Conservation (phyloP, 257 asterid genomes). For the Vinca minor region DNA sequence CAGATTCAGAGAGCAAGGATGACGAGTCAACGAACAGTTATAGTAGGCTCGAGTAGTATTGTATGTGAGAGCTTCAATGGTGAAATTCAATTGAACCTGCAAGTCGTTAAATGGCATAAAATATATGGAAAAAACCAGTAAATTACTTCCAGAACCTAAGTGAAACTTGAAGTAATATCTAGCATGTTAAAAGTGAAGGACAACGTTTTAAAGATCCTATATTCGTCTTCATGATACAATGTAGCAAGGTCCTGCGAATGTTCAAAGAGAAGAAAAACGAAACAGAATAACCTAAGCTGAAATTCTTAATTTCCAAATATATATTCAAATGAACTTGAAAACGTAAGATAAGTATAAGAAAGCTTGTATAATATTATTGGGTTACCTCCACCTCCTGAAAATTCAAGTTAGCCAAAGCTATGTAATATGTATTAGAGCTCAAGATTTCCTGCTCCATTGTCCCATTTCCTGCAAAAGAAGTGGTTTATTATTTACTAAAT, state of each 20-base stretch:
- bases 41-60: slow-evolving; percentile 19
- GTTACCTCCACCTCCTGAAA: slow-evolving; percentile 20
- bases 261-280: background rate
- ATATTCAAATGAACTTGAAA: background rate
- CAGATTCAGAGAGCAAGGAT: slow-evolving; percentile 9
- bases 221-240: background rate
- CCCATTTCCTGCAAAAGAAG: slow-evolving; percentile 18
- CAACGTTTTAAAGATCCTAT: background rate
- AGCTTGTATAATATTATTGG: background rate
- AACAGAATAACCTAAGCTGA: background rate
- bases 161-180: background rate
- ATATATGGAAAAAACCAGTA: too few species aligned
- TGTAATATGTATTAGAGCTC: slow-evolving; percentile 11
- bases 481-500: background rate
- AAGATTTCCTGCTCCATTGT: slow-evolving; percentile 17
- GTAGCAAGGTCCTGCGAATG: background rate
- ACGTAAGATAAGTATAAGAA: background rate
- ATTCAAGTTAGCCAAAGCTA: slow-evolving; percentile 17
- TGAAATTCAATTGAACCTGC: slow-evolving; percentile 23
- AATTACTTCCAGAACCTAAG: too few species aligned
- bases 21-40: slow-evolving; percentile 13
- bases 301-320: background rate
- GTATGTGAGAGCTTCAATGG: slow-evolving; percentile 17
- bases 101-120: background rate
- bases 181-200: background rate